Base-by-base conservation (phyloP, 2,329 filamentous ascomycete species). In the Parastagonospora avenae region DNA sequence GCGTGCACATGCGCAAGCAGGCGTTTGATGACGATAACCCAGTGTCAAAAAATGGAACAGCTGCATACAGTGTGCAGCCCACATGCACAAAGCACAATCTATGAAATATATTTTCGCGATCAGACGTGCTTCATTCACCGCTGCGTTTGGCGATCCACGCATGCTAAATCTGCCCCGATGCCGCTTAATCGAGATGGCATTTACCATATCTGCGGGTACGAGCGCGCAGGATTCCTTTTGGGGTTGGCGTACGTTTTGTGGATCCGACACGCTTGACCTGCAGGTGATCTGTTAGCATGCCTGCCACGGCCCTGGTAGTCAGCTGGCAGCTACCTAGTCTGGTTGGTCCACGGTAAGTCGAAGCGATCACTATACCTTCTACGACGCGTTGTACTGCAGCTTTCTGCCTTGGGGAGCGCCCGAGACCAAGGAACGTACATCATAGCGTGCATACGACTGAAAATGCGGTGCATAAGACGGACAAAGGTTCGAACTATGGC, bases 1-100 rank as follows among this genome's bases (percentile, higher is more conserved):
- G 43, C 27, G 10, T 44, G 33, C 46, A 40, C 46, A 48, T 46
- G 42, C 30, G 11, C 38, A 38, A 36, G 40, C 48, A 52, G 52
- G 59, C 55, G 59, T 56, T 64, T 64, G 55, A 62, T 62, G 55
- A 60, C 54, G 16, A 42, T 50, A 50, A 60, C 44, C 41, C 41
- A 42, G 14, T 33, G 19, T 30, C 24, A 14, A 46, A 37, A 9
- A 39, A 19, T 19, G 37, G 27, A 28, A 39, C 19, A 39, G n/a
- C 7, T 11, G n/a, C 30, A 31, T 44, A 27, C 31, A 36, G 50
- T 42, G 6, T 32, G 37, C 50, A 48, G 29, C 44, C 48, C 41
- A 24, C 5, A 24, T 24, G 19, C 19, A 24, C 19, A 24, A 4
- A 32, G 30, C n/a, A n/a, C n/a, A 32, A n/a, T 8, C 30, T n/a